These are phyloP conservation scores for Zygoascus bituminiphila DNA, from an alignment of 805 yeast species.

Conservation along the genomic window DNA sequence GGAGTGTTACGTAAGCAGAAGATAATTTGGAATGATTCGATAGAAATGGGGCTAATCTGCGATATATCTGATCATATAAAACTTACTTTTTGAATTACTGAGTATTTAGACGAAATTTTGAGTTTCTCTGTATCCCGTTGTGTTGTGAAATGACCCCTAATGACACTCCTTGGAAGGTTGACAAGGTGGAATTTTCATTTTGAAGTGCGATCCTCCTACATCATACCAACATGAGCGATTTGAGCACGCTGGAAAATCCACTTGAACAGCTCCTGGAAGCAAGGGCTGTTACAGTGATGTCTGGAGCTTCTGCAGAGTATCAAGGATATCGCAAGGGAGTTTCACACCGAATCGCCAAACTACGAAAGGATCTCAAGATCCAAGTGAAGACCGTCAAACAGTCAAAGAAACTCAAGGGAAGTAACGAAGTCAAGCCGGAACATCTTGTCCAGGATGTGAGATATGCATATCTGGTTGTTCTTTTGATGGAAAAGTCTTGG, in stretches of 20 bases:
- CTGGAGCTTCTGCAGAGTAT: conserved; percentile 61
- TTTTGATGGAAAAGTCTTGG: conserved; percentile 70
- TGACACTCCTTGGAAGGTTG: background rate
- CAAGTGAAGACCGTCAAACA: conserved; percentile 60
- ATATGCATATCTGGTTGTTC: conserved; percentile 51
- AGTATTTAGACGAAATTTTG: too few species aligned
- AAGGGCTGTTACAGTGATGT: conserved; percentile 48
- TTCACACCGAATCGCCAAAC: conserved; percentile 49
- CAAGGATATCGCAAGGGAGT: conserved; percentile 57
- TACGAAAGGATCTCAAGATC: conserved; percentile 57
- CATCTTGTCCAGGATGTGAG: conserved; percentile 44
- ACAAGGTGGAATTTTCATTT: background rate
- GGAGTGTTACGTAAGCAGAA: too few species aligned
- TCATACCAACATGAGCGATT: conserved; percentile 2
- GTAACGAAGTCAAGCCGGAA: conserved; percentile 36
- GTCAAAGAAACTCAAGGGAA: conserved; percentile 36
- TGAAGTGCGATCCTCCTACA: too few species aligned
- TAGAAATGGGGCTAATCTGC: too few species aligned
- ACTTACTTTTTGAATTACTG: too few species aligned
- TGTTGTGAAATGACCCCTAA: too few species aligned
- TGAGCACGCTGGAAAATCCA: conserved; percentile 37
- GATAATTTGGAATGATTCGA: too few species aligned
- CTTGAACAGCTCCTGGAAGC: conserved; percentile 34
- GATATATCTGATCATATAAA: too few species aligned
- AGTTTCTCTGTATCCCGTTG: too few species aligned